These are phyloP conservation scores for Chondrostereum purpureum DNA, from an alignment of 1,284 basidiomycete genomes.

Conservation along the genomic window DNA sequence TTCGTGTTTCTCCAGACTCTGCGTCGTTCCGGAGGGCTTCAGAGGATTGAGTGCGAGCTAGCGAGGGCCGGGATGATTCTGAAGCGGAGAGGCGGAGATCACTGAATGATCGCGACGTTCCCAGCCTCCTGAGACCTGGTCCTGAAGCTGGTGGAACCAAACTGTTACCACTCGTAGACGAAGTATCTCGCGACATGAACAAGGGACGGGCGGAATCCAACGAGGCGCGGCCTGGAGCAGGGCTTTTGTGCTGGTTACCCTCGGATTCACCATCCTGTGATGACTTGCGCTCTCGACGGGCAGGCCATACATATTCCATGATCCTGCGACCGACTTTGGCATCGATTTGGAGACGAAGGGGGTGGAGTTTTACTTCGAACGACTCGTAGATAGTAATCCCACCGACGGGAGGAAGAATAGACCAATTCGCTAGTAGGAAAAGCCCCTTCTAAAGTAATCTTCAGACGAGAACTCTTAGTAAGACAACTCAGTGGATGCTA, in stretches of 20 bases:
- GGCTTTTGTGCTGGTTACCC: constrained; percentile 6
- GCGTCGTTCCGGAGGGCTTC: constrained; percentile 18
- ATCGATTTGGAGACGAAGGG: constrained; percentile 84
- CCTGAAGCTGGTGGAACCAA: too few relatives aligned
- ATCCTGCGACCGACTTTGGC: constrained; percentile 76
- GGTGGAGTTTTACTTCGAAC: constrained; percentile 81
- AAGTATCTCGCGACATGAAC: constrained; percentile 25
- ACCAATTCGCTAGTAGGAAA: constrained; percentile 74
- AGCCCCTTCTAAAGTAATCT: constrained; percentile 42
- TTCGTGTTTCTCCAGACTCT: constrained; percentile 19
- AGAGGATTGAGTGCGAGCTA: constrained; percentile 26
- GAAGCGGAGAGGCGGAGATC: constrained; percentile 49
- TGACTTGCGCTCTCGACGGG: constrained; percentile 37
- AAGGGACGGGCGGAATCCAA: constrained; percentile 36
- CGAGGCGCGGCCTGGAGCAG: constrained; percentile 25
- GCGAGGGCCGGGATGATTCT: constrained; percentile 27
- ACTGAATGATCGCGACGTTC: constrained; percentile 62
- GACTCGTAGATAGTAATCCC: constrained; percentile 89
- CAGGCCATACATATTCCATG: constrained; percentile 87
- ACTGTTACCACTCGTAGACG: constrained; percentile 13
- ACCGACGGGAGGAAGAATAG: constrained; percentile 82
- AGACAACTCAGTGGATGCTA: constrained; percentile 9
- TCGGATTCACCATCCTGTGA: not conserved
- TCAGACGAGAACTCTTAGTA: constrained; percentile 10
- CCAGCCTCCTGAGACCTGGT: constrained; percentile 42